Percentiles rank a stretch among this genome's conserved stretches.
These are phyloP conservation scores for Pythium vanterpoolii DNA, from an alignment of 352 stramenopile genomes.

Conservation along the genomic window DNA sequence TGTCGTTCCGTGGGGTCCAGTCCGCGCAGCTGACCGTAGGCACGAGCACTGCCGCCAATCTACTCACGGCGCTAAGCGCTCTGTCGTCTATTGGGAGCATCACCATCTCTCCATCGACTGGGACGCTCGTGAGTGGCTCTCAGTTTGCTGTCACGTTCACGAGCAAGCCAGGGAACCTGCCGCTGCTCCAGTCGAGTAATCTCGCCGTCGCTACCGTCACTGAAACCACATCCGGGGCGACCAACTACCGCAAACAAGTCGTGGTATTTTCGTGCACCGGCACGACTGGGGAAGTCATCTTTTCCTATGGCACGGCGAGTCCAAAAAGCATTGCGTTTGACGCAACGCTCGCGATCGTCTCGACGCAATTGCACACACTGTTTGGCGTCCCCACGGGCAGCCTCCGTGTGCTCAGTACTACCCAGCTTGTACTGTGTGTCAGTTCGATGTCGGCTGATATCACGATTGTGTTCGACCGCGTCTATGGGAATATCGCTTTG, in stretches of 20 bases:
- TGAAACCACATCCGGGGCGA: slow-evolving; percentile 30
- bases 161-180: slow-evolving; percentile 41
- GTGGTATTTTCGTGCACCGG: slow-evolving; percentile 52
- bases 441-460: slow-evolving; percentile 25
- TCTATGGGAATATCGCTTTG: slow-evolving; percentile 51
- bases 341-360: slow-evolving; percentile 29
- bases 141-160: slow-evolving; percentile 62
- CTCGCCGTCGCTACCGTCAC: slow-evolving; percentile 24
- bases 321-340: slow-evolving; percentile 22
- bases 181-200: slow-evolving; percentile 26
- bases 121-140: slow-evolving; percentile 10
- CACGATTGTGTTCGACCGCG: slow-evolving; percentile 58
- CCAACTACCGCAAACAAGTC: slow-evolving; percentile 69
- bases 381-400: slow-evolving; percentile 54
- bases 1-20: slow-evolving; percentile 47
- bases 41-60: slow-evolving; percentile 26
- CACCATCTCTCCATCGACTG: slow-evolving; percentile 32
- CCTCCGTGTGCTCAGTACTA: slow-evolving; percentile 45
- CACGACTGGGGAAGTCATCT: slow-evolving; percentile 29
- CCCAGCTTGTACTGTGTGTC: slow-evolving; percentile 42
- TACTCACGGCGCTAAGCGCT: slow-evolving; percentile 35
- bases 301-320: slow-evolving; percentile 21
- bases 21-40: slow-evolving; percentile 33
- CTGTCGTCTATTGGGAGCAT: slow-evolving; percentile 44
- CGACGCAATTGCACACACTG: slow-evolving; percentile 39